These are phyloP conservation scores for Musa itinerans DNA, from an alignment of 176 grass and related monocot species.

Conservation along the genomic window DNA sequence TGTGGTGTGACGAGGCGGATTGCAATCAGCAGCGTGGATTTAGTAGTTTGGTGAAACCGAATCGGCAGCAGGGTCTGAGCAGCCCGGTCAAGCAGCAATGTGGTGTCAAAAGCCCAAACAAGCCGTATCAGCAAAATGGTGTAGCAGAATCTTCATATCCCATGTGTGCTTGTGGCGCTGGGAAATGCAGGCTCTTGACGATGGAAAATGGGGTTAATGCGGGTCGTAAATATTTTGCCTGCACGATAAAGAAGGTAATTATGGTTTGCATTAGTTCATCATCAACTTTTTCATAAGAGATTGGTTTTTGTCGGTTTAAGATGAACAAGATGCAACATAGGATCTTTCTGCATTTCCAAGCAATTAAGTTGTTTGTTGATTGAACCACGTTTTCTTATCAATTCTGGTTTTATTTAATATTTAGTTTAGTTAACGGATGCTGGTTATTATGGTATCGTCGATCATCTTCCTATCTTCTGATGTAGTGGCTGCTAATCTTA, in stretches of 20 bases:
- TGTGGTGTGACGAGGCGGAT: conserved; percentile 11
- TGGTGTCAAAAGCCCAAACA: conserved; percentile 20
- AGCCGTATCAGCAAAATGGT: conserved; percentile 1
- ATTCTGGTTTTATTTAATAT: not conserved
- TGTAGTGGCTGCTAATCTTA: not conserved
- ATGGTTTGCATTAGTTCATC: not conserved
- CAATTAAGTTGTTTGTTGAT: not conserved
- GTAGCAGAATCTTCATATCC: not conserved
- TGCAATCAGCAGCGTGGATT: conserved; percentile 11
- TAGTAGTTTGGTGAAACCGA: conserved; percentile 14
- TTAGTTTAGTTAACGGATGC: not conserved
- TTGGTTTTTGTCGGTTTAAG: not conserved
- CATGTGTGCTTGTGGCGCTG: conserved; percentile 54
- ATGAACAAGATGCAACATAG: too few relatives aligned
- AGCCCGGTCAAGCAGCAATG: conserved; percentile 6
- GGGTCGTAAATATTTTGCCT: conserved; percentile 36
- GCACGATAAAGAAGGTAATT: conserved; percentile 51
- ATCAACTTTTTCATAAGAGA: not conserved
- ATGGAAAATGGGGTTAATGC: conserved; percentile 17
- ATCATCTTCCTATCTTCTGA: too few relatives aligned
- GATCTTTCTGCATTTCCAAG: not conserved
- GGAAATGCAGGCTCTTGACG: conserved; percentile 24
- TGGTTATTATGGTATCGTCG: not conserved
- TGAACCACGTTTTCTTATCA: not conserved
- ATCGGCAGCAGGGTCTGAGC: not conserved